Percentiles rank a stretch among this genome's conserved stretches.
Conservation (phyloP, 225 moss, liverwort and hornwort species). For the Bryoerythrophyllum caledonicum region DNA sequence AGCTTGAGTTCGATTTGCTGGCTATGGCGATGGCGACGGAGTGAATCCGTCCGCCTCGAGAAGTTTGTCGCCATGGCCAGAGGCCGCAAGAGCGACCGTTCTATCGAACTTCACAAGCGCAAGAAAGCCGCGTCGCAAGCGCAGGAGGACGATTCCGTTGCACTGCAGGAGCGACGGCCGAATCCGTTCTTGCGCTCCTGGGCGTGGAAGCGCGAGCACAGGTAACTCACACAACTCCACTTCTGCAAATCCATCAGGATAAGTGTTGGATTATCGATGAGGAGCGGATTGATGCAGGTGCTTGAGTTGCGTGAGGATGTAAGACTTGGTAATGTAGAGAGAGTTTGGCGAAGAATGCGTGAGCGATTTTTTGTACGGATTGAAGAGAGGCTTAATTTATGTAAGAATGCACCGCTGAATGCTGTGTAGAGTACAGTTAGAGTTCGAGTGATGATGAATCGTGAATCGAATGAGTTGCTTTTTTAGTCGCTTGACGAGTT, state of each 20-base stretch:
- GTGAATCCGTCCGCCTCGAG: background rate
- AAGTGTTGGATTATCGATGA: background rate
- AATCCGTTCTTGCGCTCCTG: slow-evolving; percentile 56
- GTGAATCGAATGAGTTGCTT: background rate
- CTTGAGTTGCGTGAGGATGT: background rate
- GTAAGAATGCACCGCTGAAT: too few species aligned
- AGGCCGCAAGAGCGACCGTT: slow-evolving; percentile 15
- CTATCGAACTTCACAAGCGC: background rate
- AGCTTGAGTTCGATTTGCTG: background rate
- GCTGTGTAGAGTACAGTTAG: background rate
- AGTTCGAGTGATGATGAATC: background rate
- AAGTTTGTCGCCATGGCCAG: slow-evolving; percentile 26
- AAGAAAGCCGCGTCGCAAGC: slow-evolving; percentile 3
- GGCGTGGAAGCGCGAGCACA: slow-evolving; percentile 69
- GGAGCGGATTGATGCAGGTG: background rate
- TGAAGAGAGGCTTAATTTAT: too few species aligned
- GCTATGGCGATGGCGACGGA: background rate
- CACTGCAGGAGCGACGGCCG: background rate
- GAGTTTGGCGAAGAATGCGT: background rate
- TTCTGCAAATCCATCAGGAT: background rate
- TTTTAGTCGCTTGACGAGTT: too few species aligned
- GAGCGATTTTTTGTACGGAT: background rate
- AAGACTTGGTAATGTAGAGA: background rate
- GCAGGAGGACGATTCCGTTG: background rate
- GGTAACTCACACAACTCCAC: slow-evolving; percentile 12